Conservation (phyloP, 139 green algal genomes). For the Chlamydomonas sphaeroides region DNA sequence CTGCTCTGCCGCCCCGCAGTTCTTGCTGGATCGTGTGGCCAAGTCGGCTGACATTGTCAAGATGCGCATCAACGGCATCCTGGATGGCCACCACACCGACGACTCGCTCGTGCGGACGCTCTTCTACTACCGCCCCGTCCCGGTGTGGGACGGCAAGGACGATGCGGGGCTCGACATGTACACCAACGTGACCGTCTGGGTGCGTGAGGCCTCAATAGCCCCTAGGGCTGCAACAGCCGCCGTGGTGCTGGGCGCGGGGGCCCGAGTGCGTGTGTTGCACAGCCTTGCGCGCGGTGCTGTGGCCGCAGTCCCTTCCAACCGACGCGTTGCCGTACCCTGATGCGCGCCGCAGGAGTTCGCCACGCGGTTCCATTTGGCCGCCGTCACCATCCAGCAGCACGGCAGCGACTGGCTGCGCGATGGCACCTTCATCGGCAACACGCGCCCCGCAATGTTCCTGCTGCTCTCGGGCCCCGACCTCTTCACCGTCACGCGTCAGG, state of each 20-base stretch:
- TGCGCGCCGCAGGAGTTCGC: not conserved
- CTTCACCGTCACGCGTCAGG: not conserved
- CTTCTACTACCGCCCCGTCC: not conserved
- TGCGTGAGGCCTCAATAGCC: not conserved
- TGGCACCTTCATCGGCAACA: not conserved
- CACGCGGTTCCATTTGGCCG: not conserved
- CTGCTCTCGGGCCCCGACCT: not conserved
- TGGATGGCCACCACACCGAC: not conserved
- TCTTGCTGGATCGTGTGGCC: not conserved
- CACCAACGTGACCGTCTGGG: slow-evolving; percentile 15
- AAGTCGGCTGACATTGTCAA: not conserved
- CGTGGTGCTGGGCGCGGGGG: too few species aligned
- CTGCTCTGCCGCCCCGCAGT: not conserved
- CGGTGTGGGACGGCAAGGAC: slow-evolving; percentile 6
- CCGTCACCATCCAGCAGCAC: not conserved
- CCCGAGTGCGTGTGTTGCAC: too few species aligned
- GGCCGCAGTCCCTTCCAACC: not conserved
- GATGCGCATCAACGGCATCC: not conserved
- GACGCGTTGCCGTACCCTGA: too few species aligned
- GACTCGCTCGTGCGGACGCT: not conserved
- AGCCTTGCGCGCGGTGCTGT: too few species aligned
- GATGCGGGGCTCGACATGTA: not conserved
- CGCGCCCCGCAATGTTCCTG: not conserved
- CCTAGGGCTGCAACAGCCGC: too few species aligned
- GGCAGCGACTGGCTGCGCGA: not conserved